Percentiles rank a stretch among this genome's conserved stretches.
These are phyloP conservation scores for Pestalotiopsis sp. DNA, from an alignment of 2,329 filamentous ascomycete species.

Conservation along the genomic window DNA sequence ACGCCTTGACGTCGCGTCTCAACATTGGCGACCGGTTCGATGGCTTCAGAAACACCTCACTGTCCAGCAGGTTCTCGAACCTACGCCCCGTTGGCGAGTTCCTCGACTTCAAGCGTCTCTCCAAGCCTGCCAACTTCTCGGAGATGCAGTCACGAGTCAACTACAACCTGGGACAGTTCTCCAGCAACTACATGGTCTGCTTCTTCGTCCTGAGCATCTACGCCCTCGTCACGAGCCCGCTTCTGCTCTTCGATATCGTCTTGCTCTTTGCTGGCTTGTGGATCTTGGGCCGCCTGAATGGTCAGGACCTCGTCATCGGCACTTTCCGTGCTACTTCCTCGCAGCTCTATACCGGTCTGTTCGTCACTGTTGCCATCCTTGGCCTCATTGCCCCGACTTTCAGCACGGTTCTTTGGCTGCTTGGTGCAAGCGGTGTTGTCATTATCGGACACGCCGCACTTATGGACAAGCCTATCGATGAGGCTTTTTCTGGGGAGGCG, in stretches of 20 bases:
- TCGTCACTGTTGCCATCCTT: conserved; percentile 81
- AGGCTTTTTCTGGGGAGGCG: conserved; percentile 99
- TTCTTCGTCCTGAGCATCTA: conserved; percentile 97
- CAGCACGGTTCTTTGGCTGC: conserved; percentile 87
- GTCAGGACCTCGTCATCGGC: conserved; percentile 85
- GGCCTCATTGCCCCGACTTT: conserved; percentile 85
- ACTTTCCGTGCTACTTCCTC: conserved; percentile 82
- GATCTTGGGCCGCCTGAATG: conserved; percentile 87
- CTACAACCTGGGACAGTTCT: conserved; percentile 97
- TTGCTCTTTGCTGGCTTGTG: conserved; percentile 86
- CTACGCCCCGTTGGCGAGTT: conserved; percentile 91
- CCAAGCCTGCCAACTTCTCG: conserved; percentile 88
- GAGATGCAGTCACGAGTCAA: conserved; percentile 92
- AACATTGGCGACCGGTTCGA: conserved; percentile 86
- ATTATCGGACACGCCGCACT: conserved; percentile 94
- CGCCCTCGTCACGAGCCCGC: conserved; percentile 83
- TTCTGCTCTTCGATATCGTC: conserved; percentile 89
- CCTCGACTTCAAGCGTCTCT: conserved; percentile 91
- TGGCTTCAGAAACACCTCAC: conserved; percentile 75
- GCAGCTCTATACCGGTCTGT: conserved; percentile 89
- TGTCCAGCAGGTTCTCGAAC: conserved; percentile 87
- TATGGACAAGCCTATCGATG: conserved; percentile 99
- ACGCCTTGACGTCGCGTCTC: conserved; percentile 87
- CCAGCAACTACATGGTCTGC: conserved; percentile 95
- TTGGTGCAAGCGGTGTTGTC: conserved; percentile 90